phyloP scores from a whole-genome alignment of 768 basidiomycete species.

The Tricholoma matsutake region DNA sequence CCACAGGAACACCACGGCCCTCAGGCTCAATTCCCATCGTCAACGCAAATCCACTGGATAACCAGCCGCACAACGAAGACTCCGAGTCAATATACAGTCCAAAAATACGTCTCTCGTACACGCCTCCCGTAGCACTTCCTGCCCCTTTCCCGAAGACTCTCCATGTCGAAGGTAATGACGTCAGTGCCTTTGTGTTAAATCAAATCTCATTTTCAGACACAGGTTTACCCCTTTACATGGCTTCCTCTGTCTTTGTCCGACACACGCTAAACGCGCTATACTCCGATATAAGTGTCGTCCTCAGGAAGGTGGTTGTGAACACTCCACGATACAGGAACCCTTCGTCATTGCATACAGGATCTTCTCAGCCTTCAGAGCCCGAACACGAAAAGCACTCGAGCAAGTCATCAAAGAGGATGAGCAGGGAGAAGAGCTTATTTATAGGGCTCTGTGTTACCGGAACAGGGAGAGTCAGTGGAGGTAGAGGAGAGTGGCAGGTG shows the following conservation, averaged over 20 bases:
- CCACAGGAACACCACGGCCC: slow-evolving; percentile 35
- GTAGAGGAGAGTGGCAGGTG: slow-evolving; percentile 70
- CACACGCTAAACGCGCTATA: slow-evolving; percentile 78
- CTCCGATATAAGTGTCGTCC: slow-evolving; percentile 55
- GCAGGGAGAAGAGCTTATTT: slow-evolving; percentile 56
- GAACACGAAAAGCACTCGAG: neutral
- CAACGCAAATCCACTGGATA: slow-evolving; percentile 27
- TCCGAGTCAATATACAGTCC: slow-evolving; percentile 60
- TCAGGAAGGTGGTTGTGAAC: slow-evolving; percentile 47
- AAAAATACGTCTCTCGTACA: slow-evolving; percentile 60
- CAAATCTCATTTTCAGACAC: neutral
- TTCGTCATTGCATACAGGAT: neutral
- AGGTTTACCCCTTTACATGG: slow-evolving; percentile 73
- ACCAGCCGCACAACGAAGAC: slow-evolving; percentile 29
- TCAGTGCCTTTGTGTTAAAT: neutral
- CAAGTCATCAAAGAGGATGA: slow-evolving; percentile 17
- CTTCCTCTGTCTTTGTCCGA: slow-evolving; percentile 65
- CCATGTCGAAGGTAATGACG: slow-evolving; percentile 60
- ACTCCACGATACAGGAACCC: slow-evolving; percentile 21
- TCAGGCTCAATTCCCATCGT: slow-evolving; percentile 24
- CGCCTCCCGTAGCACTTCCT: slow-evolving; percentile 63
- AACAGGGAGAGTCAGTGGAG: slow-evolving; percentile 59
- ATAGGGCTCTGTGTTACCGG: slow-evolving; percentile 58
- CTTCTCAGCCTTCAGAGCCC: neutral
- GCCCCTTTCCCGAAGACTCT: slow-evolving; percentile 68